Conservation (phyloP, 306 rosid genomes). For the Ammopiptanthus mongolicus region DNA sequence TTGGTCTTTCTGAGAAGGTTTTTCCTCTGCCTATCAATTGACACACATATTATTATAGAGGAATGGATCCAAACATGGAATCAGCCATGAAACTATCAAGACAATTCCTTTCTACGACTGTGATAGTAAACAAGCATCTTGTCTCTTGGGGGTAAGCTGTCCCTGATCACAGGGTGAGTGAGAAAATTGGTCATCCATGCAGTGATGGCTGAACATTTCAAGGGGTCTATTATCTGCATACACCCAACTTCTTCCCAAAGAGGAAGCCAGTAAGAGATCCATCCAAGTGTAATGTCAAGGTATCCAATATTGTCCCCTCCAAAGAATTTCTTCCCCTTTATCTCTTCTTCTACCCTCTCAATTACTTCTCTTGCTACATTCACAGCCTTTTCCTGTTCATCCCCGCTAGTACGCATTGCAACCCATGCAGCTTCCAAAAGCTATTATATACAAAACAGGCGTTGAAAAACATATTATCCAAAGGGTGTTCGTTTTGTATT, state of each 20-base stretch:
- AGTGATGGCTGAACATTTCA: constrained; percentile 25
- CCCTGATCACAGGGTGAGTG: constrained; percentile 35
- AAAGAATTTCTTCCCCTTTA: constrained; percentile 39
- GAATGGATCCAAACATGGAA: not conserved
- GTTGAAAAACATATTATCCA: not conserved
- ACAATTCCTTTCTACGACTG: not conserved
- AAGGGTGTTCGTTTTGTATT: too few relatives aligned
- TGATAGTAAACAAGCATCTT: constrained; percentile 31
- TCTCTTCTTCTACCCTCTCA: constrained; percentile 40
- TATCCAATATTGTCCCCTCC: constrained; percentile 51
- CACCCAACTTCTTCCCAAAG: constrained; percentile 45
- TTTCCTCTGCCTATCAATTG: not conserved
- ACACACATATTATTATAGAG: not conserved
- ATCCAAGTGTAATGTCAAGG: constrained; percentile 49
- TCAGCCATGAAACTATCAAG: not conserved
- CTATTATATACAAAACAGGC: constrained; percentile 5
- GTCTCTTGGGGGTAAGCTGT: constrained; percentile 40
- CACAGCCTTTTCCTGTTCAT: constrained; percentile 27
- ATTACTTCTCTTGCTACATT: constrained; percentile 29
- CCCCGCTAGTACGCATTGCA: constrained; percentile 28
- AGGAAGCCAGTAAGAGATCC: constrained; percentile 50
- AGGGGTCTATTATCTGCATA: constrained; percentile 31
- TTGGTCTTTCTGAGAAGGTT: not conserved
- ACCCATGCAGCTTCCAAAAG: constrained; percentile 1
- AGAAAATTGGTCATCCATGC: constrained; percentile 35